Base-by-base conservation (phyloP, 2,329 filamentous ascomycete genomes). In the Alternaria consortialis region DNA sequence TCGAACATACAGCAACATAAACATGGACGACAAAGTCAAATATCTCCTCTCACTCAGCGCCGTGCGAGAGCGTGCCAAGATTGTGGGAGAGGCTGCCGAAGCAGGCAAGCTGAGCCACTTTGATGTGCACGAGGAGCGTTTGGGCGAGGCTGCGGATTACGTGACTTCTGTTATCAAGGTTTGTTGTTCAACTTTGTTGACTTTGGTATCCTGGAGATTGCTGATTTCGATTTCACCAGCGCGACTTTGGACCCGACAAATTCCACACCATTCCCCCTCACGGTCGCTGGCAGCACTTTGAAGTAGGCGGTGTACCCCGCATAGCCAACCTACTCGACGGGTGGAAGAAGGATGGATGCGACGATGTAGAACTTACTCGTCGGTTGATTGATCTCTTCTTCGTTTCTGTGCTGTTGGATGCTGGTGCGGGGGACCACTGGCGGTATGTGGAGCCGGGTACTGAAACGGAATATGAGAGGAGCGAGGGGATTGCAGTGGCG, bases 81-180 rank as follows among this genome's bases (percentile, higher is more conserved):
- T 70, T 15, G 72, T 74, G 1, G 71, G 70, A 11, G 60, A 73
- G 43, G 72, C 71, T 6, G 72, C 72, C 1, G 53, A 65, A 27
- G 67, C 63, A 3, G 68, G 70, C 13, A 68, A 90, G 64, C 84
- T 97, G 62, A 87, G 86, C 63, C 93, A 97, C 76, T 97, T 97
- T 72, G 89, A 92, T 66, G 92, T 97, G 43, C 92, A 97, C 76
- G 87, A 93, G 83, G 80, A 81, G 76, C 94, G 92, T 77, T 91
- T 97, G 76, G 79, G 84, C 34, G 90, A 93, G 63, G 93, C 93
- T 2, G 92, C 93, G 11, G 86, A 86, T 32, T 97, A 95, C 77
- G 91, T 97, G 23, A 89, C 93, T 23, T 88, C 90, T 46, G 93
- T 97, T 65, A 97, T 97, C 82, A 97, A 95, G 90, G 93, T 94